Conservation (phyloP, 345 rosid genomes). For the Aquilaria sinensis region DNA sequence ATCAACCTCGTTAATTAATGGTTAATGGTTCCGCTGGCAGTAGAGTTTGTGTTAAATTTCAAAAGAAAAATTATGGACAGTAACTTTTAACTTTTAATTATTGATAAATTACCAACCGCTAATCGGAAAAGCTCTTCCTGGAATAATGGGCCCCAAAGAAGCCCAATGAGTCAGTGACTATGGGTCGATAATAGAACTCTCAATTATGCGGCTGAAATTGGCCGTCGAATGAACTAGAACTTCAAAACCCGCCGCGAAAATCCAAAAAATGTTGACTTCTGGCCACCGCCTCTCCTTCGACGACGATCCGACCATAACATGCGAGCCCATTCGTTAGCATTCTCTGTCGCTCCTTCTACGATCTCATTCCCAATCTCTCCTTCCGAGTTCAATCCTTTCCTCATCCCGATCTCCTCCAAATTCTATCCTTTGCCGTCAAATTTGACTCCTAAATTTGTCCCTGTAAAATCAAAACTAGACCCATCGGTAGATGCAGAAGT, state of each 20-base stretch:
- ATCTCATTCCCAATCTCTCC: slow-evolving; percentile 12
- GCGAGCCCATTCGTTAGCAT: slow-evolving; percentile 29
- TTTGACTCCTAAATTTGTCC: slow-evolving; percentile 7
- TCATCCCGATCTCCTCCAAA: slow-evolving; percentile 5
- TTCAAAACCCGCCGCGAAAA: neutral
- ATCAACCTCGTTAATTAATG: too few relatives aligned
- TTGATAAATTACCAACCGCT: too few relatives aligned
- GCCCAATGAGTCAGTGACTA: too few relatives aligned
- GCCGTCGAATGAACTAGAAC: too few relatives aligned
- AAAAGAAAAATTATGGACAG: too few relatives aligned
- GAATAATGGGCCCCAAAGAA: too few relatives aligned
- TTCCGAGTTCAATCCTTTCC: slow-evolving; percentile 1
- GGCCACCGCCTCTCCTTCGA: slow-evolving; percentile 1
- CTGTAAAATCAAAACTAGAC: slow-evolving; percentile 14
- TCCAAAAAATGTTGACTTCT: slow-evolving; percentile 8
- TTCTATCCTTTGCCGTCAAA: neutral
- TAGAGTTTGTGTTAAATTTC: too few relatives aligned
- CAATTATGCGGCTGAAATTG: too few relatives aligned
- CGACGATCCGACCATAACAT: slow-evolving; percentile 19
- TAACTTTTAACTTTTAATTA: too few relatives aligned
- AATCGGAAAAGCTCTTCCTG: too few relatives aligned
- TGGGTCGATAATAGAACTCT: too few relatives aligned
- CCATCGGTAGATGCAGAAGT: slow-evolving; percentile 16
- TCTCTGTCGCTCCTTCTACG: slow-evolving; percentile 9
- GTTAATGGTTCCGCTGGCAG: too few relatives aligned